Evolutionary conservation across 805 yeast genomes (phyloP), one percentile per base, ranked within the genome.

Genomic region (Metschnikowia peoriensis): DNA sequence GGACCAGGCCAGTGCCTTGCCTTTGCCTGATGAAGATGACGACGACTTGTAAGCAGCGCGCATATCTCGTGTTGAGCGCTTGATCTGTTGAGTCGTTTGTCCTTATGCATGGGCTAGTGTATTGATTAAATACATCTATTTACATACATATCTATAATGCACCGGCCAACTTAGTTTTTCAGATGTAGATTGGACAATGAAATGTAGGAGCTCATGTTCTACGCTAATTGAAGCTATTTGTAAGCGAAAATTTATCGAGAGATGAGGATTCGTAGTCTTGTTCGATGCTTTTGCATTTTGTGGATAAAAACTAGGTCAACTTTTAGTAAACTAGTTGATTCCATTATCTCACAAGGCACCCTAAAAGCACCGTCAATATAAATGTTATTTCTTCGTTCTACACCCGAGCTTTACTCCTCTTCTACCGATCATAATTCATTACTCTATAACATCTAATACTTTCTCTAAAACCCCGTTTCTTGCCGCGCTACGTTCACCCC

Each of bases 11-110:
- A 90, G 98, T 66, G 97, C 97, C 64, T 83, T 94, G 84, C 99
- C 99, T 76, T 87, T 94, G 76, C 99, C 99, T 64, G 99, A 94
- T 80, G 99, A 94, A 82, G 99, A 94, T 75, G 99, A 94, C 71
- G 97, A 97, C 71, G 99, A 94, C 79, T 88, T 94, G 80, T 94
- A 90, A 81, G 61, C 53, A 35, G 28, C 17, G 37, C 27, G 10
- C 14, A 22, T 22, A 22, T 22, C 22, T 22, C 22, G 22, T 22
- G 22, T 14, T n/a, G 45, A 42, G 22, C 22, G 11, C 10, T 11
- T 14, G 17, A 16, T 14, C 44, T 37, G 41, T 12, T 35, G 38
- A 27, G 38, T 32, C 38, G 17, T 39, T 37, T 40, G 37, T 34
- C 40, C 22, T 27, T 28, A 37, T 41, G 49, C 53, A 50, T 50